A percentile compares a stretch with the other conserved stretches of the same genome.
Conservation (phyloP, 1,284 basidiomycete species). For the Sutorius eximius region DNA sequence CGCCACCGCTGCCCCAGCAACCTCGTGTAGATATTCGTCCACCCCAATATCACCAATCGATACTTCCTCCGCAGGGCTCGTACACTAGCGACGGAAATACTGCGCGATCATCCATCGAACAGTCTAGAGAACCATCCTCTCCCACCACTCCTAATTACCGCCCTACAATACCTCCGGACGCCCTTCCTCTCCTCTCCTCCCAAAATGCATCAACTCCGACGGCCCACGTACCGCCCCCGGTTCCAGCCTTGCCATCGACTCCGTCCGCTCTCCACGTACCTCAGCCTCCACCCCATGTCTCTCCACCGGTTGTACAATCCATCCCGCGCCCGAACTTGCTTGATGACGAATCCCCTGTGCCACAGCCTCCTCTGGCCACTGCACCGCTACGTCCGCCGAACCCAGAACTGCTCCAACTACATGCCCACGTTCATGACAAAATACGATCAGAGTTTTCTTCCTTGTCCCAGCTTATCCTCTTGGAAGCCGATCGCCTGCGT, state of each 20-base stretch:
- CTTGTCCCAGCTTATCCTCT: constrained; percentile 61
- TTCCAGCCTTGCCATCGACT: constrained; percentile 12
- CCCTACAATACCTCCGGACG: constrained; percentile 22
- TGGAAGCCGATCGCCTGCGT: constrained; percentile 75
- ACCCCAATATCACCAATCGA: constrained; percentile 33
- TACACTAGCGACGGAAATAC: constrained; percentile 19
- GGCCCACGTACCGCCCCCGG: constrained; percentile 14
- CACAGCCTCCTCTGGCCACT: constrained; percentile 33
- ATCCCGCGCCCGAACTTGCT: constrained; percentile 47
- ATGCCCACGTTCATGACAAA: constrained; percentile 77
- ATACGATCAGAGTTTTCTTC: constrained; percentile 68
- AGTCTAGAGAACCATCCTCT: constrained; percentile 24
- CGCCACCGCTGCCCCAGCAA: constrained; percentile 41
- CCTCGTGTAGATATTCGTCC: constrained; percentile 26
- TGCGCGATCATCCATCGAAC: constrained; percentile 25
- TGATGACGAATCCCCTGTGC: constrained; percentile 47
- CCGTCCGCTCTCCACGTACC: constrained; percentile 20
- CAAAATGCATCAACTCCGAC: constrained; percentile 21
- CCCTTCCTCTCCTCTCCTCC: constrained; percentile 17
- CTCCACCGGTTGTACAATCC: constrained; percentile 26
- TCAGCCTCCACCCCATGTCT: constrained; percentile 19
- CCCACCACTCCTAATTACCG: constrained; percentile 34
- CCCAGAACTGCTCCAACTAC: constrained; percentile 85
- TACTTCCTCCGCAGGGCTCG: constrained; percentile 15
- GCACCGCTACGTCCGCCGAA: constrained; percentile 85